These are phyloP conservation scores for Cytospora chrysosperma DNA, from an alignment of 2,329 filamentous ascomycete genomes.

Conservation along the genomic window DNA sequence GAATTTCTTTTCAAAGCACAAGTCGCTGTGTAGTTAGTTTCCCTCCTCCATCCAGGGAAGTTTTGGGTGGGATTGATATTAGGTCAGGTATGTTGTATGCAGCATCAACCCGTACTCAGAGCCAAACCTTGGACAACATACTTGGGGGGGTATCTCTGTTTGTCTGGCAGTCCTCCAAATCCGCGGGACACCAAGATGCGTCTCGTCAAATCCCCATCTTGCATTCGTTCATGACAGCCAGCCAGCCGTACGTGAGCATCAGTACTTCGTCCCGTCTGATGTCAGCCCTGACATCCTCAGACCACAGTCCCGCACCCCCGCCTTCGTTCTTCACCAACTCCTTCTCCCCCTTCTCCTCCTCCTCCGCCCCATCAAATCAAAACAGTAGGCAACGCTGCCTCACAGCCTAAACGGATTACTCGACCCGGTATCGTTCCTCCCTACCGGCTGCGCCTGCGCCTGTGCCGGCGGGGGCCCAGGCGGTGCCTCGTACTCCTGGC, in stretches of 20 bases:
- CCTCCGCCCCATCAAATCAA: too few species aligned
- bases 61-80: not conserved
- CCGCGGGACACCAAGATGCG: not conserved
- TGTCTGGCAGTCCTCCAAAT: not conserved
- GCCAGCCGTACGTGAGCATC: not conserved
- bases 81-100: not conserved
- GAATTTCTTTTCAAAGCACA: slow-evolving; percentile 5
- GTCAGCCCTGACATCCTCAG: slow-evolving; percentile 15
- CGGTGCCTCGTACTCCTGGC: slow-evolving; percentile 37
- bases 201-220: too few species aligned
- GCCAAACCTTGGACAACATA: not conserved
- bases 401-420: slow-evolving; percentile 27
- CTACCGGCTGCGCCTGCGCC: slow-evolving; percentile 17
- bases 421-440: slow-evolving; percentile 27
- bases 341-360: too few species aligned
- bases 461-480: slow-evolving; percentile 1
- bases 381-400: too few species aligned
- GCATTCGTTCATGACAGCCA: not conserved
- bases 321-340: too few species aligned
- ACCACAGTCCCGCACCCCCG: too few species aligned
- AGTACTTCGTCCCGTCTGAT: not conserved
- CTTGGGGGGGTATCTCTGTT: not conserved
- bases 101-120: not conserved
- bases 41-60: slow-evolving; percentile 23
- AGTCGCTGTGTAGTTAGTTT: slow-evolving; percentile 8